Evolutionary conservation across 2,329 filamentous ascomycete species (phyloP), one percentile per base, ranked within the genome.

Genomic region (Venturia oleaginea): DNA sequence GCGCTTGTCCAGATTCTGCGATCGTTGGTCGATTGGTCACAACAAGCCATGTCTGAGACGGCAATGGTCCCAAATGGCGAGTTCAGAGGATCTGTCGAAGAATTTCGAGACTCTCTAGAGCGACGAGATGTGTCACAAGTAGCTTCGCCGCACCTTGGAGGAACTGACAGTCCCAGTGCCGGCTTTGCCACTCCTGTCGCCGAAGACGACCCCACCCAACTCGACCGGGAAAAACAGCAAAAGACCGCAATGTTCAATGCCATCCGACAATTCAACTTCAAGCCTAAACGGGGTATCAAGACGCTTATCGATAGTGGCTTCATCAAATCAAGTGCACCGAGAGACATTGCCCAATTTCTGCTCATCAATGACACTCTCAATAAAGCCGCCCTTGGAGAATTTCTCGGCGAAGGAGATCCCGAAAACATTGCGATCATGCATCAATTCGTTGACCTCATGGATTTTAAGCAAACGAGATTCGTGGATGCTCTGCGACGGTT

Each of bases 401-500:
- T 89, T 69, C 83, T 99, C 7, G 94, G 94, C 51, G 94, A 99
- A 75, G 94, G 92, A 40, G 93, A 99, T 13, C 82, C 91, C 1
- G 87, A 92, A 72, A 95, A 97, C 72, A 92, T 99, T 70, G 91
- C 93, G 67, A 96, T 91, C 69, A 99, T 99, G 94, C 94, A 99
- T 75, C 91, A 92, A 4, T 99, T 99, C 75, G 93, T 99, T 15
- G 93, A 99, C 70, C 79, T 82, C 24, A 97, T 99, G 92, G 90
- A 97, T 59, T 99, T 99, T 70, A 84, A 85, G 11, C 92, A 92
- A 75, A 91, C 88, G 64, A 87, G 92, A 2, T 99, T 99, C 70
- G 93, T 97, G 7, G 93, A 97, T 75, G 89, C 94, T 17, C 79
- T 99, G 32, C 86, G 94, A 43, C 87, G 91, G 65, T 99, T 99